Base-by-base conservation (phyloP, 2,329 filamentous ascomycete species). In the Colletotrichum phormii region DNA sequence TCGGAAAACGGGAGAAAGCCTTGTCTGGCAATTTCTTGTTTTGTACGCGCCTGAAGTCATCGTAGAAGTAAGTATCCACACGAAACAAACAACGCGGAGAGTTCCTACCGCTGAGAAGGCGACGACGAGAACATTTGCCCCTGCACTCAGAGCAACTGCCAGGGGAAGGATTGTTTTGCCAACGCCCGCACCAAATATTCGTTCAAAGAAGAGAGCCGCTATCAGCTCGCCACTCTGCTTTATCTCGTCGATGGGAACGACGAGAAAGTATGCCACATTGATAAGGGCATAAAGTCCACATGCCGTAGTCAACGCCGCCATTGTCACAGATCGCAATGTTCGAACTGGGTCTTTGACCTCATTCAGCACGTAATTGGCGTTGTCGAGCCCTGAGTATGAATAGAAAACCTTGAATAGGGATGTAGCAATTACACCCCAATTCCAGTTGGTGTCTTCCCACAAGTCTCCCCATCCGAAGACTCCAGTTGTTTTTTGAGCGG, bases 91-190 rank as follows among this genome's bases (percentile, higher is more conserved):
- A n/a, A 15, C 24, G 22, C 7, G 24, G 15, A 7, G 22, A 13
- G 13, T 37, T 54, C 15, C 86, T 77, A 92, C 92, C 80, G 92
- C 80, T 1, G 91, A 87, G 79, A 94, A 94, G 0, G 90, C 90
- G 2, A 93, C 91, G 0, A 93, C 91, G 87, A 94, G 91, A 15
- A 94, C 92, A 78, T 94, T 94, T 0, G 92, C 93, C 2, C 86
- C 88, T 0, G 91, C 91, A 1, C 91, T 93, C 29, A 93, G 81
- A 0, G 92, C 92, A 42, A 94, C 90, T 0, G 90, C 88, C 9
- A 93, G 79, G 0, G 91, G 90, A 2, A 94, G 82, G 1, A 93
- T 81, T 1, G 84, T 84, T 42, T 86, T 86, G 0, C 91, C 92
- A 11, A 92, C 77, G 0, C 83, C 84, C 2, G 84, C 80, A 0